These are phyloP conservation scores for Heterobasidion occidentale DNA, from an alignment of 1,284 basidiomycete species.

Conservation along the genomic window DNA sequence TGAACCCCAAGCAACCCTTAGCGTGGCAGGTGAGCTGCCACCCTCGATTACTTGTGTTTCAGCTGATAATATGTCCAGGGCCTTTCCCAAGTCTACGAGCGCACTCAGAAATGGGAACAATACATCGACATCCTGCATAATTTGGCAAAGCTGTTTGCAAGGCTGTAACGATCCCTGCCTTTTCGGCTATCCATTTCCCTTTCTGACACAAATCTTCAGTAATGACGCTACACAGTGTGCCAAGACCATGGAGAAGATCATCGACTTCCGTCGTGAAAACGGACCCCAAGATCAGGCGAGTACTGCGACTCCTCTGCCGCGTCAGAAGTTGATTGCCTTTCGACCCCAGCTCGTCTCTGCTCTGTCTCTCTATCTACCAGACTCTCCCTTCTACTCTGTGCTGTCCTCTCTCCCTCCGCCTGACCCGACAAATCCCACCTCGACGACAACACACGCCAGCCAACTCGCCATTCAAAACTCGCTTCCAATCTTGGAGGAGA, in stretches of 20 bases:
- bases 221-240: constrained; percentile 72
- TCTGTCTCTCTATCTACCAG: constrained; percentile 68
- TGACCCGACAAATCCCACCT: constrained; percentile 68
- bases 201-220: constrained; percentile 27
- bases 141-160: constrained; percentile 46
- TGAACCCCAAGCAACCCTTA: constrained; percentile 56
- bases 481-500: constrained; percentile 61
- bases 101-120: constrained; percentile 51
- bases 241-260: constrained; percentile 21
- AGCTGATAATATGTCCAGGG: constrained; percentile 36
- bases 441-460: constrained; percentile 45
- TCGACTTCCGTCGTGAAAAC: constrained; percentile 10
- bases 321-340: background rate
- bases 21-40: constrained; percentile 66
- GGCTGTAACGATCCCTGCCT: constrained; percentile 37
- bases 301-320: background rate
- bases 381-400: constrained; percentile 59
- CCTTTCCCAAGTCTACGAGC: constrained; percentile 68
- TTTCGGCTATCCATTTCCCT: background rate
- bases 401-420: constrained; percentile 66
- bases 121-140: constrained; percentile 45
- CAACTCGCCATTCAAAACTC: constrained; percentile 66
- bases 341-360: constrained; percentile 53
- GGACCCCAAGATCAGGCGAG: constrained; percentile 8
- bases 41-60: background rate